phyloP scores from a whole-genome alignment of 352 stramenopile genomes.

The Phytophthora nicotianae region DNA sequence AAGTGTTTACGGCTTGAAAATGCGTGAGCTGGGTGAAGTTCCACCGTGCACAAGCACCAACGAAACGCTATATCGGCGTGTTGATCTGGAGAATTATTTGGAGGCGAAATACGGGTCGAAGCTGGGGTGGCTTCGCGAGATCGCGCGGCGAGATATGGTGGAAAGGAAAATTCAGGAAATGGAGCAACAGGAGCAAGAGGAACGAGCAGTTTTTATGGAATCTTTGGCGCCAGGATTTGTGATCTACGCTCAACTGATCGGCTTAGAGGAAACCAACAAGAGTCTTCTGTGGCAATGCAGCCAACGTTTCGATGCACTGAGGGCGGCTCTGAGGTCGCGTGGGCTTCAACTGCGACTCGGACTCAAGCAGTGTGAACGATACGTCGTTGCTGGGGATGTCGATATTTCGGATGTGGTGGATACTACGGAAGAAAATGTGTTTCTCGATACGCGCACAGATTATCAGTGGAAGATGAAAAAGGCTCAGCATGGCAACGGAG shows the following conservation, averaged over 20 bases:
- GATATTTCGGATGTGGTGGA: constrained; percentile 14
- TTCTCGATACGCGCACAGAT: constrained; percentile 15
- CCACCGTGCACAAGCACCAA: not conserved
- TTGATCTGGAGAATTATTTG: constrained; percentile 21
- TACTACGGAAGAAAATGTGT: constrained; percentile 17
- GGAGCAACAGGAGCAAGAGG: constrained; percentile 14
- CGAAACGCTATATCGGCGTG: constrained; percentile 4
- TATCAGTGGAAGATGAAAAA: constrained; percentile 9
- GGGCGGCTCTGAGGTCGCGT: not conserved
- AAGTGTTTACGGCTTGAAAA: constrained; percentile 17
- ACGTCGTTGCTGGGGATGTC: constrained; percentile 3
- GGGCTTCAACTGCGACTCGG: not conserved
- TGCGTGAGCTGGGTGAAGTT: constrained; percentile 3
- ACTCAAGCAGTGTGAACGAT: not conserved
- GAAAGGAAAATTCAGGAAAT: constrained; percentile 5
- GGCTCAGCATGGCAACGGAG: not conserved
- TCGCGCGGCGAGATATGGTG: constrained; percentile 11
- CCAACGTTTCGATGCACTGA: not conserved
- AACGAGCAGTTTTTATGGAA: constrained; percentile 9
- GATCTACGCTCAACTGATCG: not conserved
- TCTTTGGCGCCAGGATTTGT: constrained; percentile 11
- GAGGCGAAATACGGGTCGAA: constrained; percentile 8
- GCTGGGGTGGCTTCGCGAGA: constrained; percentile 13
- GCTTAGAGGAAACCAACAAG: not conserved
- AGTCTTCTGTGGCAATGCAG: not conserved